Base-by-base conservation (phyloP, 208 protist genomes). In the Leishmania aethiopica region DNA sequence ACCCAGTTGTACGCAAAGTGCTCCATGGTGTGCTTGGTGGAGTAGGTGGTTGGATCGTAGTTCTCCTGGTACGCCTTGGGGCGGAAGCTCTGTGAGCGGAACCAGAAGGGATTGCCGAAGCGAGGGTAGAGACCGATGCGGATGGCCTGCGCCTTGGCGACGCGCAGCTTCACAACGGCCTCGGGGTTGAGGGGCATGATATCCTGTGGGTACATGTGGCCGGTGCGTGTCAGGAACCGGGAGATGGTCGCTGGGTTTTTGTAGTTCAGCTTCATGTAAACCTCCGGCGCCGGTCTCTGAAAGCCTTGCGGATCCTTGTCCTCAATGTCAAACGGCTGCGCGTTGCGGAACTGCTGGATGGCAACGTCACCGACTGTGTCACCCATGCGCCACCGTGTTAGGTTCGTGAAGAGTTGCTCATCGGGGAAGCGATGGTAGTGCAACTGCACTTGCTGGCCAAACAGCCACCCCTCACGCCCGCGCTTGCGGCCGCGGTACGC, bases 261-360 rank as follows among this genome's bases (percentile, higher is more conserved):
- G 88, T 98, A 96, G 84, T 98, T 96, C 22, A 98, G 88, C 87
- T 98, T 98, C 95, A 98, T 98, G 86, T 97, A 98, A 73, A 96
- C 92, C 70, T 97, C 92, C 37, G 92, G 92, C 32, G 89, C 84
- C 19, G 94, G 94, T 6, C 90, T 89, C 81, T 95, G 88, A 66
- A 96, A 91, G 28, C 93, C 92, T 45, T 96, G 92, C 28, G 93
- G 93, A 80, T 97, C 94, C 75, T 95, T 94, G 53, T 95, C 91
- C 80, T 96, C 92, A 8, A 96, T 89, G 76, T 95, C 90, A 83
- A 96, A 96, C 22, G 94, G 94, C 84, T 97, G 94, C n/a, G 92
- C 94, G 86, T 96, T 95, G 77, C 94, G 92, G 78, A 96, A 97
- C 86, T 97, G 94, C 79, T 97, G 94, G 0, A 97, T 79, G 76